phyloP scores from a whole-genome alignment of 2,329 filamentous ascomycete genomes.

The Pseudogymnoascus sp. region DNA sequence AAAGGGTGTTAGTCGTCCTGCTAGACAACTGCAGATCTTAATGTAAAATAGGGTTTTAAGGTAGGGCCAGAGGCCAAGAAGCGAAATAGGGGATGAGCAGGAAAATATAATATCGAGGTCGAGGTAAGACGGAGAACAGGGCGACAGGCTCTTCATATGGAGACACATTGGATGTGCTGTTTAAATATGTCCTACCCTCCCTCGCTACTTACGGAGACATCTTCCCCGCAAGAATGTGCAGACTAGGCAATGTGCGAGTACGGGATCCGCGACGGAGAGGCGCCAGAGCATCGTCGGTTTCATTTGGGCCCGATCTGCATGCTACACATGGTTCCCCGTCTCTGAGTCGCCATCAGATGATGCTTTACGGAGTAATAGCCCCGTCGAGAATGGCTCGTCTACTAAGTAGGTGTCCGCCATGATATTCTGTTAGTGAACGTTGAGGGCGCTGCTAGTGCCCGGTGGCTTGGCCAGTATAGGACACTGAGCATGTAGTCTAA shows the following conservation, averaged over 20 bases:
- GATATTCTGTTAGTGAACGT: background rate
- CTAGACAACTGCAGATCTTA: background rate
- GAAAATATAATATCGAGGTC: background rate
- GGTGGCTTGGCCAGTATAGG: background rate
- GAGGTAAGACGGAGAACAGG: background rate
- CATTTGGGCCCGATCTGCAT: background rate
- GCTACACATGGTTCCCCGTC: background rate
- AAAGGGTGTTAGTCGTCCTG: background rate
- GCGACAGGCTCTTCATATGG: background rate
- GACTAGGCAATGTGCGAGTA: background rate
- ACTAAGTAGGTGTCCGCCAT: background rate
- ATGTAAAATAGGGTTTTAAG: background rate
- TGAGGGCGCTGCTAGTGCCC: background rate
- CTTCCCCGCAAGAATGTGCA: background rate
- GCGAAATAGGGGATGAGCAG: background rate
- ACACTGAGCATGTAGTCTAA: background rate
- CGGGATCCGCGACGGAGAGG: background rate
- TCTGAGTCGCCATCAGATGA: background rate
- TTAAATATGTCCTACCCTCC: background rate
- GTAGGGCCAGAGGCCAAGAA: background rate
- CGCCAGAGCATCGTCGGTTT: background rate
- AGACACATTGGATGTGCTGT: background rate
- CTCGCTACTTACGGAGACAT: background rate
- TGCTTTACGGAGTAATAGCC: constrained; percentile 1
- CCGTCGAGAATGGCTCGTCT: background rate